Evolutionary conservation across 164 flowering plant genomes (phyloP).

Genomic region (Buxus sempervirens): DNA sequence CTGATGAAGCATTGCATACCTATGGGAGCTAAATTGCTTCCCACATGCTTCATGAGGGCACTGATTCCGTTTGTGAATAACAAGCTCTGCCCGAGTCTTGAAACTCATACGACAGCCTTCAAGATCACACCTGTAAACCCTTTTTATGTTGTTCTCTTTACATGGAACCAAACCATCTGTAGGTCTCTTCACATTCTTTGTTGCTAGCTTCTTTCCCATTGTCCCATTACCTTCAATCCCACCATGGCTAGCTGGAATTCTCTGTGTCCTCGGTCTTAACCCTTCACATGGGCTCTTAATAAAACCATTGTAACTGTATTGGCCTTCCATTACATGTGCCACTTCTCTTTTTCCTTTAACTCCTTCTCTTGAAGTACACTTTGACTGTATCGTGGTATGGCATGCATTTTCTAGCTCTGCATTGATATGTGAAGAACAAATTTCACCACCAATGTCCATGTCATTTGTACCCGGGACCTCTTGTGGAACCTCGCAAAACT

Average conservation of each 20-base stretch:
- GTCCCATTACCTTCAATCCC: constrained; percentile 12
- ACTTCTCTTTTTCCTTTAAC: constrained; percentile 47
- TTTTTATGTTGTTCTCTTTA: constrained; percentile 20
- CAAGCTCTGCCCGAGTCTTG: constrained; percentile 56
- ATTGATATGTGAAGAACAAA: constrained; percentile 17
- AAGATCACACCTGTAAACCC: constrained; percentile 47
- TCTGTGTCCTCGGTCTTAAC: constrained; percentile 58
- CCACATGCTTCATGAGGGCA: constrained; percentile 74
- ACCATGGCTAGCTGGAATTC: constrained; percentile 13
- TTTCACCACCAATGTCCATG: neutral
- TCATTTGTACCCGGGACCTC: constrained; percentile 9
- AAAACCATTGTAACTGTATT: constrained; percentile 27
- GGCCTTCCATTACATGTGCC: constrained; percentile 27
- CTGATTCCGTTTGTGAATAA: constrained; percentile 53
- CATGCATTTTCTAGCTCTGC: constrained; percentile 14
- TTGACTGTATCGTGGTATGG: constrained; percentile 11
- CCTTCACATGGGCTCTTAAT: constrained; percentile 89
- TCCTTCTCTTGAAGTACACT: constrained; percentile 12
- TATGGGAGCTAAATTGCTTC: constrained; percentile 75
- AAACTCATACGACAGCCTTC: constrained; percentile 78
- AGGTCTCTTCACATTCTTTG: constrained; percentile 22
- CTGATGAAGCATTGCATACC: constrained; percentile 57
- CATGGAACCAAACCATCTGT: constrained; percentile 12
- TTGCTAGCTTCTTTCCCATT: constrained; percentile 13
- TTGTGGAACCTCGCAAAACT: constrained; percentile 12